Evolutionary conservation across 805 yeast genomes (phyloP).

Genomic region (Metschnikowia colocasiae): DNA sequence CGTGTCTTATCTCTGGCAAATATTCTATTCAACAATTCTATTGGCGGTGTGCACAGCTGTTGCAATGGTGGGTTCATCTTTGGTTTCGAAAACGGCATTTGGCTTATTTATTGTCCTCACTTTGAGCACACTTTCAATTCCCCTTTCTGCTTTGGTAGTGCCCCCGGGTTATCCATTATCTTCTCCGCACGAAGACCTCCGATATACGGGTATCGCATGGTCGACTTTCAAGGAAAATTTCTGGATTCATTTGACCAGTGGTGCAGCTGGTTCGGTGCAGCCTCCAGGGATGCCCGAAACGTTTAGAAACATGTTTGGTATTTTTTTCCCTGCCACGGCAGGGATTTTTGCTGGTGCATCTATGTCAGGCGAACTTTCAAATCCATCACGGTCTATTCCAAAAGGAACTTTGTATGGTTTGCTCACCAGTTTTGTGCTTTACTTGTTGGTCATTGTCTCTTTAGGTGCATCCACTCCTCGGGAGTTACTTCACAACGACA

Average conservation of each 20-base stretch:
- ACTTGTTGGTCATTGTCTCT: constrained; percentile 74
- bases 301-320: constrained; percentile 84
- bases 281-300: constrained; percentile 55
- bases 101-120: constrained; percentile 64
- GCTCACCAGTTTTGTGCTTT: constrained; percentile 68
- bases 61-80: constrained; percentile 73
- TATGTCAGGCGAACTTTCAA: constrained; percentile 90
- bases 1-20: constrained; percentile 62
- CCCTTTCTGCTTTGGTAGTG: constrained; percentile 67
- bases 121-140: constrained; percentile 74
- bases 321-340: constrained; percentile 97
- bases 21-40: constrained; percentile 67
- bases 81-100: constrained; percentile 81
- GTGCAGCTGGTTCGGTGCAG: constrained; percentile 85
- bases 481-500: constrained; percentile 67
- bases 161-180: constrained; percentile 52
- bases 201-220: constrained; percentile 76
- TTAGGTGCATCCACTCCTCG: constrained; percentile 82
- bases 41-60: constrained; percentile 69
- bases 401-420: constrained; percentile 89
- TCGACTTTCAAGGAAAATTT: constrained; percentile 61
- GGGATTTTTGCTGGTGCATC: constrained; percentile 99
- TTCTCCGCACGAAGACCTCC: constrained; percentile 41
- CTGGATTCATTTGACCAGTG: constrained; percentile 75
- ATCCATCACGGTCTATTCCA: constrained; percentile 88